Percentiles rank a stretch among this genome's conserved stretches.
Evolutionary conservation across 2,329 filamentous ascomycete genomes (phyloP).

Genomic region (Podosphaera fusca): DNA sequence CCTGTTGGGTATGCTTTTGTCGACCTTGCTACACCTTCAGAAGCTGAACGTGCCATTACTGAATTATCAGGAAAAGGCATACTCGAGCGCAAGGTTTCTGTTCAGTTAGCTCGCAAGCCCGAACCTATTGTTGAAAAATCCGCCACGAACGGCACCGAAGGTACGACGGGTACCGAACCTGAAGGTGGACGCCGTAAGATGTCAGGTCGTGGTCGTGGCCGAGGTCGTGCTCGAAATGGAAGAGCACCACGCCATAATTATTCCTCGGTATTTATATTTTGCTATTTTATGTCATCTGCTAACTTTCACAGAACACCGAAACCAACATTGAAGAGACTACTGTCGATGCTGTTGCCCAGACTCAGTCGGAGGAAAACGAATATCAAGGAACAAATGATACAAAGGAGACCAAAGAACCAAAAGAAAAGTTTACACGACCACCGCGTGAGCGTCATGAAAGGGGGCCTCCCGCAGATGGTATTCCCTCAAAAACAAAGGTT

Average conservation of each 20-base stretch:
- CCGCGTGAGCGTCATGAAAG: conserved; percentile 51
- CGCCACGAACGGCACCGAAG: conserved; percentile 49
- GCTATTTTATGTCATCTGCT: conserved; percentile 7
- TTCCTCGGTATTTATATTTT: conserved; percentile 8
- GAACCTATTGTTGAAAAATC: conserved; percentile 64
- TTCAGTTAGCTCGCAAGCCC: conserved; percentile 94
- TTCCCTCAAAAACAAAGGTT: conserved; percentile 98
- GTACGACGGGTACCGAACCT: conserved; percentile 38
- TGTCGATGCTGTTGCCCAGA: conserved; percentile 32
- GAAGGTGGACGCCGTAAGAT: conserved; percentile 40
- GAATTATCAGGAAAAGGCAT: conserved; percentile 96
- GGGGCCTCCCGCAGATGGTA: conserved; percentile 87
- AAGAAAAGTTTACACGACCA: conserved; percentile 20
- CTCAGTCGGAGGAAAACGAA: conserved; percentile 31
- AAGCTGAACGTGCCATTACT: conserved; percentile 85
- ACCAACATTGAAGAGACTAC: conserved; percentile 24
- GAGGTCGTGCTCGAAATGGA: conserved; percentile 29
- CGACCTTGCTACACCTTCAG: conserved; percentile 79
- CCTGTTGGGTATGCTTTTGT: conserved; percentile 98
- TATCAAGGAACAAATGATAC: conserved; percentile 23
- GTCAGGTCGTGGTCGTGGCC: conserved; percentile 43
- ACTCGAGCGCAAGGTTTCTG: conserved; percentile 94
- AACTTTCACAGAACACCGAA: conserved; percentile 11
- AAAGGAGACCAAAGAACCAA: conserved; percentile 21
- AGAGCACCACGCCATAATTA: too few relatives aligned